A percentile compares a stretch with the other conserved stretches of the same genome.
These are phyloP conservation scores for Sporothrix sp. DNA, from an alignment of 2,329 filamentous ascomycete species.

Conservation along the genomic window DNA sequence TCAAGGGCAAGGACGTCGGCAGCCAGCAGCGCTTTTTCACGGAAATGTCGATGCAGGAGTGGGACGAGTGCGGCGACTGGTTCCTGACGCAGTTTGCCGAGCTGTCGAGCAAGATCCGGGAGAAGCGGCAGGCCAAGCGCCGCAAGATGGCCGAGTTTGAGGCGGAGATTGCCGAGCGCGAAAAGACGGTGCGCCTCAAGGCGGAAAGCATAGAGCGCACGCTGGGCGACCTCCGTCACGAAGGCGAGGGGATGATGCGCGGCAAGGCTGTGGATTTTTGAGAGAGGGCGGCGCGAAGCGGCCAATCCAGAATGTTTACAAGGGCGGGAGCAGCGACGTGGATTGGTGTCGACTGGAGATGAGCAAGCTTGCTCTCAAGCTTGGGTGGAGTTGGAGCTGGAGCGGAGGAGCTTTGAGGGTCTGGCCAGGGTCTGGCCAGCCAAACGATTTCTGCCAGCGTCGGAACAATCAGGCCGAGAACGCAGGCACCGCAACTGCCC, in stretches of 20 bases:
- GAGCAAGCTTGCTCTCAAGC: too few relatives aligned
- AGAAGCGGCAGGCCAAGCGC: slow-evolving; percentile 41
- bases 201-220: slow-evolving; percentile 46
- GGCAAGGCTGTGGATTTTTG: slow-evolving; percentile 29
- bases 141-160: slow-evolving; percentile 42
- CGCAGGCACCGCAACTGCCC: not conserved
- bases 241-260: slow-evolving; percentile 47
- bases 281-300: not conserved
- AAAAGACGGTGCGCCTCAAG: slow-evolving; percentile 43
- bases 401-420: not conserved
- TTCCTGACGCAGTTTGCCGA: slow-evolving; percentile 44
- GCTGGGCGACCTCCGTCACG: slow-evolving; percentile 44
- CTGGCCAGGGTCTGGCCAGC: not conserved
- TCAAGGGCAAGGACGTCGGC: slow-evolving; percentile 33
- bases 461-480: not conserved
- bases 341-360: too few relatives aligned
- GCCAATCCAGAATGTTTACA: not conserved
- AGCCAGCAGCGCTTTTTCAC: slow-evolving; percentile 41
- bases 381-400: not conserved
- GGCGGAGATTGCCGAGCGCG: slow-evolving; percentile 43
- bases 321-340: not conserved
- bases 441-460: not conserved
- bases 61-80: slow-evolving; percentile 52
- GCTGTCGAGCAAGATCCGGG: slow-evolving; percentile 39
- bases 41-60: slow-evolving; percentile 44